Percentiles rank a stretch among this genome's conserved stretches.
Evolutionary conservation across 2,329 filamentous ascomycete genomes (phyloP).

Genomic region (Amylocarpus encephaloides): DNA sequence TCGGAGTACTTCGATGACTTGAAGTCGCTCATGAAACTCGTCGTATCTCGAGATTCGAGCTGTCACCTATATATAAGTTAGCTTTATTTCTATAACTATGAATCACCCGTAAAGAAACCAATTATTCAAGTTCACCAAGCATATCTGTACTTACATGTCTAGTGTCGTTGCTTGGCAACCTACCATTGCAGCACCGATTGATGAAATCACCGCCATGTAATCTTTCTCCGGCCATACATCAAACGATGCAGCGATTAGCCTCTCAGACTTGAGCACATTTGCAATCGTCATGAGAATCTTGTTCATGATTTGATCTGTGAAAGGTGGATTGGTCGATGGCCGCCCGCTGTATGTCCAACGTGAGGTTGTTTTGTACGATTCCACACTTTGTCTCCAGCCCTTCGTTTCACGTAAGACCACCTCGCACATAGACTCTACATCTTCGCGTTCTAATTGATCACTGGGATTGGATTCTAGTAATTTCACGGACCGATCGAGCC

Average conservation of each 20-base stretch:
- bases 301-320: neutral
- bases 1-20: constrained; percentile 4
- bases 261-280: neutral
- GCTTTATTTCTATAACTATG: too few species aligned
- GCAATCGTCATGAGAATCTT: neutral
- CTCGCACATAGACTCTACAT: too few species aligned
- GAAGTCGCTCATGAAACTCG: constrained; percentile 4
- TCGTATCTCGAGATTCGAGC: too few species aligned
- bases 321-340: neutral
- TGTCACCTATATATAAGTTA: too few species aligned
- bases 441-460: too few species aligned
- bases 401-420: too few species aligned
- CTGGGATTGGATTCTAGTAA: too few species aligned
- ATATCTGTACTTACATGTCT: too few species aligned
- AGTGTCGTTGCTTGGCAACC: neutral
- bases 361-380: neutral
- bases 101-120: too few species aligned
- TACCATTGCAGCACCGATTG: neutral
- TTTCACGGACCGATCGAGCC: too few species aligned
- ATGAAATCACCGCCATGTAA: neutral
- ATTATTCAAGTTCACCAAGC: too few species aligned
- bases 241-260: neutral
- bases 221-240: neutral
- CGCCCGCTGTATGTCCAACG: neutral
- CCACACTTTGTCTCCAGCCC: neutral